These are phyloP conservation scores for Pseudozyma sp. DNA, from an alignment of 1,284 basidiomycete species.

Conservation along the genomic window DNA sequence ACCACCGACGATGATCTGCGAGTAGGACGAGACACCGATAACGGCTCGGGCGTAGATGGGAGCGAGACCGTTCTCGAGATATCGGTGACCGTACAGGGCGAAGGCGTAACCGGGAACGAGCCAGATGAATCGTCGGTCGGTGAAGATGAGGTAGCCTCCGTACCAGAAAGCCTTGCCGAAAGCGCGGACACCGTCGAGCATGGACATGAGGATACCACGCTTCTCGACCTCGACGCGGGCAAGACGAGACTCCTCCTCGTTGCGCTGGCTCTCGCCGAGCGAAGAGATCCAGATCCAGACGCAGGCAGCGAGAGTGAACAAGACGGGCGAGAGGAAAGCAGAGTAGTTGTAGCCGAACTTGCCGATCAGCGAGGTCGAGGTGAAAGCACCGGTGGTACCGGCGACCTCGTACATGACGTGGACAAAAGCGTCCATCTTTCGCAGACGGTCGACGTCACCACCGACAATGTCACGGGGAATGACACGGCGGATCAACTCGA, in stretches of 20 bases:
- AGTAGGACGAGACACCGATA: conserved; percentile 67
- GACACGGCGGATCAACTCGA: conserved; percentile 69
- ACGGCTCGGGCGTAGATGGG: conserved; percentile 68
- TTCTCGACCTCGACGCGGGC: conserved; percentile 38
- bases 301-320: conserved; percentile 62
- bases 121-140: conserved; percentile 68
- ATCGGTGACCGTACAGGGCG: conserved; percentile 69
- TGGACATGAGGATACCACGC: conserved; percentile 40
- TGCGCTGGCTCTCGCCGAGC: conserved; percentile 43
- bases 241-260: conserved; percentile 33
- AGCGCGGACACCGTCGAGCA: conserved; percentile 53
- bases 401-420: conserved; percentile 70
- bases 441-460: conserved; percentile 62
- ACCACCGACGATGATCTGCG: conserved; percentile 62
- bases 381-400: conserved; percentile 69
- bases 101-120: conserved; percentile 67
- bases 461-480: conserved; percentile 68
- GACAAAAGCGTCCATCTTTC: conserved; percentile 69
- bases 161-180: conserved; percentile 67
- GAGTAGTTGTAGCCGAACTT: conserved; percentile 69
- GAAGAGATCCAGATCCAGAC: conserved; percentile 61
- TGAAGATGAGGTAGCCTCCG: conserved; percentile 64
- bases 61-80: conserved; percentile 69
- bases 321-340: conserved; percentile 63
- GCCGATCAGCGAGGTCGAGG: conserved; percentile 67